These are phyloP conservation scores for Calonectria ilicicola DNA, from an alignment of 2,329 filamentous ascomycete species.

Conservation along the genomic window DNA sequence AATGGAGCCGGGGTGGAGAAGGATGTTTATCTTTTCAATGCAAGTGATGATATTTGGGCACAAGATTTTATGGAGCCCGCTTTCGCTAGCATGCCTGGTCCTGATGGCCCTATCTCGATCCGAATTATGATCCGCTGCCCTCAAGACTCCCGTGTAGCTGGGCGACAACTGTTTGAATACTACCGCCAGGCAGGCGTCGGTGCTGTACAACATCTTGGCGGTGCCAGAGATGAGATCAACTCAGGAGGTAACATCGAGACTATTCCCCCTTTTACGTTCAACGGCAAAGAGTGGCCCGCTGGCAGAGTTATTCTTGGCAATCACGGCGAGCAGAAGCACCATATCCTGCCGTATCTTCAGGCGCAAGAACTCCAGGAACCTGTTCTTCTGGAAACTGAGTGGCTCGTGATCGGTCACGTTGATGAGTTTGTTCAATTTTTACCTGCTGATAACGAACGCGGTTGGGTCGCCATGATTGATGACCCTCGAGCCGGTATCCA, in stretches of 20 bases:
- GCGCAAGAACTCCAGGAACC: constrained; percentile 51
- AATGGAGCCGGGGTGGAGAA: constrained; percentile 11
- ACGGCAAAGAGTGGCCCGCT: constrained; percentile 33
- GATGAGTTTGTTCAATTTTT: constrained; percentile 48
- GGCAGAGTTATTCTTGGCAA: constrained; percentile 38
- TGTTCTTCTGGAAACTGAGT: constrained; percentile 46
- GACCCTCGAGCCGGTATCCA: constrained; percentile 36
- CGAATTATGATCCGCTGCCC: constrained; percentile 48
- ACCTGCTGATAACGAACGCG: constrained; percentile 36
- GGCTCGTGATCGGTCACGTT: constrained; percentile 43
- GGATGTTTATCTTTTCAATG: constrained; percentile 18
- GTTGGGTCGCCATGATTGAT: constrained; percentile 40
- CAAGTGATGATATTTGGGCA: constrained; percentile 48
- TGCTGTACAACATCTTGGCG: constrained; percentile 42
- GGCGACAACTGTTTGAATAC: constrained; percentile 47
- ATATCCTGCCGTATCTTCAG: constrained; percentile 38
- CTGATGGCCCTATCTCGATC: constrained; percentile 45
- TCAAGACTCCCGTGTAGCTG: constrained; percentile 43
- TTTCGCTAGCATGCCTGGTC: constrained; percentile 53
- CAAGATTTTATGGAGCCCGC: constrained; percentile 55
- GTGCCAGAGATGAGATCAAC: constrained; percentile 31
- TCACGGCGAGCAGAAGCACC: constrained; percentile 18
- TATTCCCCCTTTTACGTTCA: constrained; percentile 47
- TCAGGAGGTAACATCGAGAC: constrained; percentile 51
- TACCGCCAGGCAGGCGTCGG: constrained; percentile 44